Evolutionary conservation across 73 alveolate genomes (phyloP).

Genomic region (Tetrahymena elliotti): DNA sequence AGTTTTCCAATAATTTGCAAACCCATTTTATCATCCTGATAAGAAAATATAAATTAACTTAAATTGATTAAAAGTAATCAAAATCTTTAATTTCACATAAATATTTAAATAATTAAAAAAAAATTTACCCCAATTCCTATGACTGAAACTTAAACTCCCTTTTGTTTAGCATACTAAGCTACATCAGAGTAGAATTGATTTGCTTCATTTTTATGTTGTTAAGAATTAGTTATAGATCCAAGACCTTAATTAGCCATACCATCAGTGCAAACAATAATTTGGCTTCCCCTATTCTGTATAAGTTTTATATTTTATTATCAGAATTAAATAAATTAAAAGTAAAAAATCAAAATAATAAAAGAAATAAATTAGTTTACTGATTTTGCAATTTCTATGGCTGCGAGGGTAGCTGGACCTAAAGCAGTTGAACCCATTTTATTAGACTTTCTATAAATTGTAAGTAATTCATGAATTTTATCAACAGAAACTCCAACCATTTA

Average conservation of each 20-base stretch:
- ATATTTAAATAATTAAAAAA: background rate
- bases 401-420: background rate
- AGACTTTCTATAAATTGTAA: background rate
- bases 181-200: background rate
- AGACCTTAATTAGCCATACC: background rate
- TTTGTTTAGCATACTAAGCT: background rate
- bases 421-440: background rate
- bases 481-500: background rate
- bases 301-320: too few species aligned
- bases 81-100: too few species aligned
- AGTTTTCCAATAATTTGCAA: background rate
- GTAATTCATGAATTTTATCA: background rate
- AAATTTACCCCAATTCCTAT: background rate
- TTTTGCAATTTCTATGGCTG: background rate
- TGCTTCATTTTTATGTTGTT: background rate
- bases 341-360: background rate
- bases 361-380: background rate
- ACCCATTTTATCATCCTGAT: background rate
- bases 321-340: background rate
- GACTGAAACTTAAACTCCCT: background rate
- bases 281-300: background rate
- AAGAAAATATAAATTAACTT: background rate
- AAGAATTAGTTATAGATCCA: background rate
- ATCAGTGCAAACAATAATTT: background rate
- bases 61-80: background rate